Conservation (phyloP, 768 basidiomycete species). For the Rhodosporidiobolus sp. region DNA sequence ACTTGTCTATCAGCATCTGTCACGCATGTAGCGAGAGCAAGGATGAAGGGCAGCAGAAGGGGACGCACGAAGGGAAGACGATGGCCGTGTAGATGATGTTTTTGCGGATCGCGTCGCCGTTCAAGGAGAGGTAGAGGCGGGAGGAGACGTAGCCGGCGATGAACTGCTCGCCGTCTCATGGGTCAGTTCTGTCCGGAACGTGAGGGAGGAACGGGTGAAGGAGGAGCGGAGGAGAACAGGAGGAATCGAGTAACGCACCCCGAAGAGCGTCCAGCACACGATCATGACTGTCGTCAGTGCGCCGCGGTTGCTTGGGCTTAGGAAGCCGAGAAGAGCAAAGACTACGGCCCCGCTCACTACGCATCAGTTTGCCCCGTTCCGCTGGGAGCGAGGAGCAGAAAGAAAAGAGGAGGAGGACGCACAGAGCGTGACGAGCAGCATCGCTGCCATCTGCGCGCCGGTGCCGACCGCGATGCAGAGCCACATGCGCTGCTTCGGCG, state of each 20-base stretch:
- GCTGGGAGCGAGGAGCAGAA: no score
- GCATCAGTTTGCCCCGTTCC: no score
- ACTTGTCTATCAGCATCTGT: background rate
- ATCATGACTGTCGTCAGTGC: conserved; percentile 91
- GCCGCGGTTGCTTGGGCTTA: conserved; percentile 92
- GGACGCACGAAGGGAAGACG: conserved; percentile 72
- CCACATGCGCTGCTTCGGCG: conserved; percentile 70
- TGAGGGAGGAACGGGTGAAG: background rate
- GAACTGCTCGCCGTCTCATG: conserved; percentile 20
- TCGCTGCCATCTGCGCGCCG: conserved; percentile 76
- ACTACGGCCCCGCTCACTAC: no score
- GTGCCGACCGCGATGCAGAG: conserved; percentile 87
- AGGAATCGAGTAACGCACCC: conserved; percentile 49
- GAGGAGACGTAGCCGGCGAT: conserved; percentile 87
- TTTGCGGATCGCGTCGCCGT: conserved; percentile 71
- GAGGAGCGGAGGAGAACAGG: background rate
- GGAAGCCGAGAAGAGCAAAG: conserved; percentile 86
- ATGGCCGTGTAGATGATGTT: conserved; percentile 86
- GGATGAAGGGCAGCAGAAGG: background rate
- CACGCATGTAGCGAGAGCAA: background rate
- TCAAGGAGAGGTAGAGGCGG: conserved; percentile 73
- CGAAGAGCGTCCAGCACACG: conserved; percentile 91
- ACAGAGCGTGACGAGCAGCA: conserved; percentile 86
- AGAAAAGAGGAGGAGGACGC: conserved; percentile 64
- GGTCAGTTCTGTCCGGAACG: background rate